Evolutionary conservation across 2,329 filamentous ascomycete genomes (phyloP).

Genomic region (Neofusicoccum sp.): DNA sequence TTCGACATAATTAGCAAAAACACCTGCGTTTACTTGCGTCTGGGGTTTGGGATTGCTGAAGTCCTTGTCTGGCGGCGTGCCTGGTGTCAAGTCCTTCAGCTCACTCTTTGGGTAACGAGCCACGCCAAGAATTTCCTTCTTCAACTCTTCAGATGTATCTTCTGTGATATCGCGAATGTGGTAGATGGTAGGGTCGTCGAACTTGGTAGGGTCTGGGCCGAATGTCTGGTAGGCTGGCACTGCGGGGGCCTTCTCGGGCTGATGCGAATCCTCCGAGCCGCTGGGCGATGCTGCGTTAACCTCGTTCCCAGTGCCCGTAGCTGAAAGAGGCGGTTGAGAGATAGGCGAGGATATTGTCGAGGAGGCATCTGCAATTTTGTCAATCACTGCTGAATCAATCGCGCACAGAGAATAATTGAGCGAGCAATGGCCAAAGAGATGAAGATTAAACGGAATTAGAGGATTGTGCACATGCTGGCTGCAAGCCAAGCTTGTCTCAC

Average conservation of each 20-base stretch:
- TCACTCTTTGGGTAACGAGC: constrained; percentile 78
- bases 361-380: constrained; percentile 31
- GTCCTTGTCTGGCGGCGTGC: constrained; percentile 87
- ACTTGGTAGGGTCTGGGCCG: constrained; percentile 87
- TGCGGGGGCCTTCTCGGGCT: constrained; percentile 59
- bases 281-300: constrained; percentile 63
- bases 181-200: constrained; percentile 88
- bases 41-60: constrained; percentile 91
- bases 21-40: constrained; percentile 90
- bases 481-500: no score
- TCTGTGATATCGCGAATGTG: constrained; percentile 76
- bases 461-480: no score
- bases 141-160: constrained; percentile 80
- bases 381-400: neutral
- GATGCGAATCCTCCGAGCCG: constrained; percentile 56
- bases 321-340: constrained; percentile 44
- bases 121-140: constrained; percentile 84
- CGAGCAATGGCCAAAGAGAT: neutral
- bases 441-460: no score
- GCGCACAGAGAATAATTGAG: neutral
- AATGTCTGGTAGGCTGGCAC: constrained; percentile 79
- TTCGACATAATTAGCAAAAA: constrained; percentile 89
- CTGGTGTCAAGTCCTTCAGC: constrained; percentile 80
- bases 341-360: constrained; percentile 40
- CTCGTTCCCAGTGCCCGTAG: constrained; percentile 56